phyloP scores from a whole-genome alignment of 1,139 yeast genomes.

The Yamadazyma conglobata region DNA sequence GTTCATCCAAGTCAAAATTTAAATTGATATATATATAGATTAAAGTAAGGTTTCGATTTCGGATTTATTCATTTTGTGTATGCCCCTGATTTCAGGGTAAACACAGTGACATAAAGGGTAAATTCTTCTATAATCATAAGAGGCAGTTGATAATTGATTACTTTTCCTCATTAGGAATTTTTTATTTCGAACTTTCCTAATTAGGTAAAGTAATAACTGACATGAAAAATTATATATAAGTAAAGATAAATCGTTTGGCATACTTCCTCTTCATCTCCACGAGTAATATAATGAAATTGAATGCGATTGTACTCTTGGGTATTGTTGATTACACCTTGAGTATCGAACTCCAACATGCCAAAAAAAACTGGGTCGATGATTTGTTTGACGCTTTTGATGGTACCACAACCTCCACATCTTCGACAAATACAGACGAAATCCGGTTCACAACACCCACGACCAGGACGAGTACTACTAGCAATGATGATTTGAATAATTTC shows the following conservation, averaged over 20 bases:
- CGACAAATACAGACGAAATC: constrained; percentile 3
- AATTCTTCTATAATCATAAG: too few species aligned
- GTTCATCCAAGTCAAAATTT: too few species aligned
- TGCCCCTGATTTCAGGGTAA: too few species aligned
- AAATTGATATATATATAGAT: too few species aligned
- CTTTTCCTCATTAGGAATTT: not conserved
- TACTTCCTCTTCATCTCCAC: not conserved
- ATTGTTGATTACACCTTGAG: constrained; percentile 1
- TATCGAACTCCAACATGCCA: constrained; percentile 7
- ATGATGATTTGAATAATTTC: constrained; percentile 4
- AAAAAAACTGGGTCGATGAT: constrained; percentile 8
- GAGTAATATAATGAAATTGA: not conserved
- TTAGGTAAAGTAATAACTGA: constrained; percentile 10
- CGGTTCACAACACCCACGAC: constrained; percentile 3
- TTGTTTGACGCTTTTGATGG: constrained; percentile 3
- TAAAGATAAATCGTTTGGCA: not conserved
- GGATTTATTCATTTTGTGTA: too few species aligned
- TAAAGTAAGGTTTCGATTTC: too few species aligned
- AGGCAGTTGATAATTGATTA: too few species aligned
- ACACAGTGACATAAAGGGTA: too few species aligned
- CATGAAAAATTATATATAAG: constrained; percentile 1
- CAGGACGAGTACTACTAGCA: constrained; percentile 2
- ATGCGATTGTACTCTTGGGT: not conserved
- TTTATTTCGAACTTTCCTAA: constrained; percentile 7
- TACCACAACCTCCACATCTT: constrained; percentile 2